A percentile compares a stretch with the other conserved stretches of the same genome.
Evolutionary conservation across 306 rosid species (phyloP).

Genomic region (Casuarina equisetifolia): DNA sequence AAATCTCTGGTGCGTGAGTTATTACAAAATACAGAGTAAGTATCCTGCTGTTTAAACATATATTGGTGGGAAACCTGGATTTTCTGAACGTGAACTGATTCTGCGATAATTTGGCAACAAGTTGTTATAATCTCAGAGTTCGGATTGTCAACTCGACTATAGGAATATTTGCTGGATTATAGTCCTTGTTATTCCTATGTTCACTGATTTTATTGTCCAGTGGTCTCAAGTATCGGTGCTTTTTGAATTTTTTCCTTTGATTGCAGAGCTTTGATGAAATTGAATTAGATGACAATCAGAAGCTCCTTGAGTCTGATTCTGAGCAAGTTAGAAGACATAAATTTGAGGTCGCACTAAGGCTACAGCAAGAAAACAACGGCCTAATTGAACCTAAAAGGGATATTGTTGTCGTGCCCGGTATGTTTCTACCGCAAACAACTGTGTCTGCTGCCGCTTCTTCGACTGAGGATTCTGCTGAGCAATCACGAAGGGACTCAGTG

Average conservation of each 20-base stretch:
- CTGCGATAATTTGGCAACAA: not conserved
- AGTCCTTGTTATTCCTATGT: not conserved
- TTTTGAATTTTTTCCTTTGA: slow-evolving; percentile 24
- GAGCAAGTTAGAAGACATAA: slow-evolving; percentile 59
- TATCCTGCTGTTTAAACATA: no score
- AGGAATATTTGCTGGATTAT: not conserved
- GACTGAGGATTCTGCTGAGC: slow-evolving; percentile 40
- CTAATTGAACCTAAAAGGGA: slow-evolving; percentile 61
- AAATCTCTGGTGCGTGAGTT: no score
- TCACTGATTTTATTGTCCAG: not conserved
- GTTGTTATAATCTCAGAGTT: not conserved
- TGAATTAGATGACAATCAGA: slow-evolving; percentile 33
- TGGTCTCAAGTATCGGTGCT: slow-evolving; percentile 3
- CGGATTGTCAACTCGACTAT: not conserved
- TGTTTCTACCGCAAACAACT: slow-evolving; percentile 53
- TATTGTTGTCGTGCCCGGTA: slow-evolving; percentile 59
- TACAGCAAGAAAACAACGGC: slow-evolving; percentile 72
- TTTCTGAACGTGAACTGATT: no score
- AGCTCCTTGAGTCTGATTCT: slow-evolving; percentile 46
- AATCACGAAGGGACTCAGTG: slow-evolving; percentile 29
- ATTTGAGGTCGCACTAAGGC: slow-evolving; percentile 55
- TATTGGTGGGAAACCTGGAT: no score
- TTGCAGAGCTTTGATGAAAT: slow-evolving; percentile 43
- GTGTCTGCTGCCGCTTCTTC: slow-evolving; percentile 18
- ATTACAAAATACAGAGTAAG: not conserved